These are phyloP conservation scores for Periconia digitata DNA, from an alignment of 2,329 filamentous ascomycete species.

Conservation along the genomic window DNA sequence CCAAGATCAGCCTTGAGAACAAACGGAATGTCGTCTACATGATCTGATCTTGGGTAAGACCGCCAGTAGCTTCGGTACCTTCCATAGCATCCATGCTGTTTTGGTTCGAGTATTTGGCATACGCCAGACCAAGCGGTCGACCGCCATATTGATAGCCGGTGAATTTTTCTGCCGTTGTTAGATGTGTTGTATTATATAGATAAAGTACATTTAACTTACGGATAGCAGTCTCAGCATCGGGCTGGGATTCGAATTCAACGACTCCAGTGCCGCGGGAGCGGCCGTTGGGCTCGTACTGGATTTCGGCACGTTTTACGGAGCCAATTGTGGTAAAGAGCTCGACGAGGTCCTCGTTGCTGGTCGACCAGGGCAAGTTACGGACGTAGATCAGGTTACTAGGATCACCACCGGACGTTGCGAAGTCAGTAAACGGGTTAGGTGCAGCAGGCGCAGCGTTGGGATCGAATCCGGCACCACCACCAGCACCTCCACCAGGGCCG, in stretches of 20 bases:
- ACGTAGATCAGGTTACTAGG: conserved; percentile 86
- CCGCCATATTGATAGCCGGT: conserved; percentile 97
- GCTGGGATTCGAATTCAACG: conserved; percentile 82
- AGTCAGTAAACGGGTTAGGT: conserved; percentile 93
- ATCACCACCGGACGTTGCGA: conserved; percentile 83
- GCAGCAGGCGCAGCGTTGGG: conserved; percentile 55
- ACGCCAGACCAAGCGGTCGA: conserved; percentile 87
- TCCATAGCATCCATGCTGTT: conserved; percentile 73
- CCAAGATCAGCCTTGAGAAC: not conserved
- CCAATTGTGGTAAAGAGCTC: conserved; percentile 98
- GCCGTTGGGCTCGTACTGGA: conserved; percentile 96
- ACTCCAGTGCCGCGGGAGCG: conserved; percentile 94
- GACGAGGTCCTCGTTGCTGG: conserved; percentile 94
- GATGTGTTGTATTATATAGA: conserved; percentile 1
- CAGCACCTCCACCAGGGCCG: conserved; percentile 38
- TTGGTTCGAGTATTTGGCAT: conserved; percentile 85
- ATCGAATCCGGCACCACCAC: conserved; percentile 43
- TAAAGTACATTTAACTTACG: conserved; percentile 46
- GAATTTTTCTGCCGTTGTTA: conserved; percentile 71
- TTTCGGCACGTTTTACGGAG: conserved; percentile 97
- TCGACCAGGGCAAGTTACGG: conserved; percentile 98
- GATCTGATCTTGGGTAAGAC: conserved; percentile 95
- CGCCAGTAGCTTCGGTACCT: conserved; percentile 69
- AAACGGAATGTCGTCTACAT: conserved; percentile 63
- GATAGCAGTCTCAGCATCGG: conserved; percentile 91